Conservation (phyloP, 2,329 filamentous ascomycete genomes). For the Xylaria sp. region DNA sequence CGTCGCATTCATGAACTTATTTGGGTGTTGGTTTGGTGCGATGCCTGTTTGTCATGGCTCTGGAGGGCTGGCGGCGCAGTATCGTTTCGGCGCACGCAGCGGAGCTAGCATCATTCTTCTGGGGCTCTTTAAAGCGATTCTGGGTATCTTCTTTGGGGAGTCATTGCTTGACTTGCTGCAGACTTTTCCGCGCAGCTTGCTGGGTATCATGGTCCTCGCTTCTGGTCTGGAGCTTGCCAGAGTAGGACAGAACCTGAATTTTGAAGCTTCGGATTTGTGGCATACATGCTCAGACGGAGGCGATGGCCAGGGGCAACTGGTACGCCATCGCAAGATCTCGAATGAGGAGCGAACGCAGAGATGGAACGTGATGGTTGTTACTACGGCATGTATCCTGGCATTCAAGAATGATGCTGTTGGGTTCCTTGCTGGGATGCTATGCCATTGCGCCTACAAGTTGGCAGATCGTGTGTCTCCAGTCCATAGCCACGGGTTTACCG, state of each 20-base stretch:
- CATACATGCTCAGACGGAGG: slow-evolving; percentile 38
- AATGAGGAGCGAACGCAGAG: slow-evolving; percentile 67
- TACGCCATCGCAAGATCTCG: slow-evolving; percentile 48
- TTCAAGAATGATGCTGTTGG: slow-evolving; percentile 89
- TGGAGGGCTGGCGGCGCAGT: slow-evolving; percentile 84
- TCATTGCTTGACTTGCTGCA: slow-evolving; percentile 65
- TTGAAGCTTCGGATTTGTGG: slow-evolving; percentile 53
- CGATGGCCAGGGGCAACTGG: slow-evolving; percentile 23
- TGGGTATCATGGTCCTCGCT: slow-evolving; percentile 86
- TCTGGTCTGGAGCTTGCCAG: slow-evolving; percentile 83
- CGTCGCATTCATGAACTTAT: slow-evolving; percentile 76
- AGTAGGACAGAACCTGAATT: slow-evolving; percentile 77
- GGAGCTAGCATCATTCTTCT: slow-evolving; percentile 78
- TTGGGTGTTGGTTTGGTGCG: slow-evolving; percentile 83
- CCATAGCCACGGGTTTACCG: slow-evolving; percentile 22
- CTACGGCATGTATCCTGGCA: slow-evolving; percentile 72
- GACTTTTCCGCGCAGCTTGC: slow-evolving; percentile 67
- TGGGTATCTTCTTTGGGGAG: slow-evolving; percentile 71
- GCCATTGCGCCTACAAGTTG: slow-evolving; percentile 62
- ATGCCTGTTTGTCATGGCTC: slow-evolving; percentile 93
- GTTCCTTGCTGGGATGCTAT: slow-evolving; percentile 75
- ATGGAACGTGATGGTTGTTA: slow-evolving; percentile 88
- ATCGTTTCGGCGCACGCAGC: slow-evolving; percentile 84
- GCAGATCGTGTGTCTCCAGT: slow-evolving; percentile 27
- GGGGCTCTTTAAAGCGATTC: slow-evolving; percentile 65